Base-by-base conservation (phyloP, 208 protist species). In the Wallacemonas rigidus region DNA sequence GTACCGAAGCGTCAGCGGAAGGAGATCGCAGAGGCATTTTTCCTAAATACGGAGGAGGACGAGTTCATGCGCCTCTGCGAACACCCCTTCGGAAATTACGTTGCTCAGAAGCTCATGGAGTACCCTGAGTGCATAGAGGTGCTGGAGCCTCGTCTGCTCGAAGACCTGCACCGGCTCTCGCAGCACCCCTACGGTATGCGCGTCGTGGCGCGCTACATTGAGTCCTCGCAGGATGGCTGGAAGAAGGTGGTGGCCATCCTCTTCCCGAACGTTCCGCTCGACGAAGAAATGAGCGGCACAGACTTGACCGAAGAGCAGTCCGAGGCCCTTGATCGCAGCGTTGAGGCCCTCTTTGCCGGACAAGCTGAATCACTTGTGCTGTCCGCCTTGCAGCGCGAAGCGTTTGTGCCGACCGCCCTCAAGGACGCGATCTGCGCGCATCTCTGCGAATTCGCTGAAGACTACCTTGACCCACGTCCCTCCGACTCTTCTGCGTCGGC, bases 31-130 rank as follows among this genome's bases (percentile, higher is more conserved):
- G 89, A 97, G 76, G 67, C 74, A 2, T 93, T 97, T 69, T 79
- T 93, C 57, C 82, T 91, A 51, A 97, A 95, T 62, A 77, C 79
- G 35, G 86, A 95, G 54, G 73, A 71, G n/a, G 88, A 93, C 60
- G 90, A 93, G 71, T 91, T 97, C 51, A 47, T 64, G 15, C 79
- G 74, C 9, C 68, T 95, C n/a, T 93, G 89, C 75, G 72, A 89
- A 62, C 90, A 97, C 57, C 76, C 82, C 1, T 95, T 91, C 57
- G 92, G 92, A 43, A 97, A 97, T 68, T 88, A 93, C 71, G 87
- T 95, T 12, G 90, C 88, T 17, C 90, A 95, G 78, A 91, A 88
- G 82, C 61, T 97, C 48, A 85, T 97, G 72, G 89, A 94, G 71
- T 76, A 85, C 61, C 74, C 80, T 11, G 79, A 75, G 71, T 89